Evolutionary conservation across 371 early-diverging fungal genomes (phyloP).

Genomic region (Nematocida major): DNA sequence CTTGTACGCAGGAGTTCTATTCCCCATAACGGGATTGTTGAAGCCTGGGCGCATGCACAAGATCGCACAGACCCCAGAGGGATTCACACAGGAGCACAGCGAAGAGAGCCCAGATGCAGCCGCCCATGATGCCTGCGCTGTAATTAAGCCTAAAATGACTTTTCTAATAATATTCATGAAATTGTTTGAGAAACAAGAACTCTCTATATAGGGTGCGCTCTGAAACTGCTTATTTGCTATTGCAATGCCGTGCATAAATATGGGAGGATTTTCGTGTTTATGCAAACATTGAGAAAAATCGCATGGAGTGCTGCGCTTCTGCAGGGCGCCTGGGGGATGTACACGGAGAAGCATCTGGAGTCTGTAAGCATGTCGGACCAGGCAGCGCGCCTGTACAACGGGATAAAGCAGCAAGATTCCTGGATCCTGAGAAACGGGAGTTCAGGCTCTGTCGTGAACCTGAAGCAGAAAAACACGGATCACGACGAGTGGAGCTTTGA

Average conservation of each 20-base stretch:
- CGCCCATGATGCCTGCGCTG: no score
- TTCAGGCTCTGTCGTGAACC: slow-evolving; percentile 56
- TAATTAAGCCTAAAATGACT: no score
- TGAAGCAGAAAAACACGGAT: slow-evolving; percentile 55
- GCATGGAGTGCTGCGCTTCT: no score
- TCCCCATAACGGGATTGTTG: background rate
- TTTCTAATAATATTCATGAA: background rate
- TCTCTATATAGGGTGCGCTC: background rate
- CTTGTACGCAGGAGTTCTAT: background rate
- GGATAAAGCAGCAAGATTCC: slow-evolving; percentile 41
- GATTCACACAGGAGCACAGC: slow-evolving; percentile 39
- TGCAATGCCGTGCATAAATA: slow-evolving; percentile 27
- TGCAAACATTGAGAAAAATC: background rate
- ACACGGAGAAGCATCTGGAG: slow-evolving; percentile 18
- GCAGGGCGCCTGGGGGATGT: background rate
- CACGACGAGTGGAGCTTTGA: slow-evolving; percentile 63
- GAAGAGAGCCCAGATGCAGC: background rate
- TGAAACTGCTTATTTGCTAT: slow-evolving; percentile 47
- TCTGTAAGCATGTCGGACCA: background rate
- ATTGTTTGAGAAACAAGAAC: slow-evolving; percentile 8
- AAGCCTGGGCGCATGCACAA: slow-evolving; percentile 17
- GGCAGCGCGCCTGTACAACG: background rate
- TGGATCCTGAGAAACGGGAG: slow-evolving; percentile 46
- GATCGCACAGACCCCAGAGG: slow-evolving; percentile 27
- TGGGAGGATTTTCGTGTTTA: background rate